Base-by-base conservation (phyloP, 2,329 filamentous ascomycete species). In the Amauroascus verrucosus region DNA sequence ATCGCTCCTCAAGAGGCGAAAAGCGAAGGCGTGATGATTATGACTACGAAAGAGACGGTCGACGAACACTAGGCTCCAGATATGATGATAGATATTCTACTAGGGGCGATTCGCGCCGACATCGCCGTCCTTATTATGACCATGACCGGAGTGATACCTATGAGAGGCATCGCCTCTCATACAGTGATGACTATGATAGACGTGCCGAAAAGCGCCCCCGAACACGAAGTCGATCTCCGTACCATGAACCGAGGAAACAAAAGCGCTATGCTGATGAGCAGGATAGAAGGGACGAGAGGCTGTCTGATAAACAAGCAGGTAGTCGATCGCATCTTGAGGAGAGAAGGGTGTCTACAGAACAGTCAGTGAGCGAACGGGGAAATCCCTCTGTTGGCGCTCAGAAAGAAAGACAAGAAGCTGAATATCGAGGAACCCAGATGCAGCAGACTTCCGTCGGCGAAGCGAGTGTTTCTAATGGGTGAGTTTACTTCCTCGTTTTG, bases 341-440 rank as follows among this genome's bases (percentile, higher is more conserved):
- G 63, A 73, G 70, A 63, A 75, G 73, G 65, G 68, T 74, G 65
- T 71, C 67, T 67, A 74, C 72, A 72, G 77, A 80, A 72, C 74
- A 78, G 71, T 78, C 75, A 76, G 77, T 78, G 77, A 82, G 77
- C 75, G 82, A 80, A 74, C 78, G 77, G 75, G 78, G 75, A 71
- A 74, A 76, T 69, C 74, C 76, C 73, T 75, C 73, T 74, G 74
- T 78, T 71, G 74, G 71, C 74, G 77, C 76, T 77, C 77, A 72
- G 72, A 68, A 72, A 73, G 70, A 73, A 69, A 82, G 74, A 77
- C 67, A 77, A 73, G 74, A 84, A 75, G 76, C 82, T 85, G 84
- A 87, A 82, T 75, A 71, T 78, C 73, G 73, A 71, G 74, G 80
- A 79, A 78, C 77, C 72, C 75, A 75, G 74, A 74, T 77, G 69